These are phyloP conservation scores for Magnaporthales sp. DNA, from an alignment of 2,329 filamentous ascomycete genomes.

Conservation along the genomic window DNA sequence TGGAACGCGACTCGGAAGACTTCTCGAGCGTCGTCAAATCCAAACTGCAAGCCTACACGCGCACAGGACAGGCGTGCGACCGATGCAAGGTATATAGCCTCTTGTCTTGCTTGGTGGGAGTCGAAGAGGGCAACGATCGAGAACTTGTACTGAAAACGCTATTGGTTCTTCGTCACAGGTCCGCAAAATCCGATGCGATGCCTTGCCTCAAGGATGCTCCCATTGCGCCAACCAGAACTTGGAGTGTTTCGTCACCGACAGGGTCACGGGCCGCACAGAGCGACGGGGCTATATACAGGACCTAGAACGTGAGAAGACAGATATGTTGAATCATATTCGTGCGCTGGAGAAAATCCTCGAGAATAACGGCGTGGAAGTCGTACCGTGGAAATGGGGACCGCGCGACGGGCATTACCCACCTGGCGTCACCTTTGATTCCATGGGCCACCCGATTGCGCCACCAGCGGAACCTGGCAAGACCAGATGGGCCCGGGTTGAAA, in stretches of 20 bases:
- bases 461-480: constrained; percentile 15
- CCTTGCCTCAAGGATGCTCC: constrained; percentile 52
- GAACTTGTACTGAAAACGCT: background rate
- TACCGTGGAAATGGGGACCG: constrained; percentile 34
- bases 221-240: constrained; percentile 69
- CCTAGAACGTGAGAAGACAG: constrained; percentile 63
- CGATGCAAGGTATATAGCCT: constrained; percentile 62
- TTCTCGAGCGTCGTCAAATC: constrained; percentile 49
- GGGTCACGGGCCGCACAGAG: constrained; percentile 74
- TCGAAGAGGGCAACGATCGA: background rate
- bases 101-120: background rate
- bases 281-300: constrained; percentile 70
- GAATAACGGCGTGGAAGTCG: constrained; percentile 51
- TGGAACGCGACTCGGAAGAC: constrained; percentile 38
- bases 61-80: constrained; percentile 81
- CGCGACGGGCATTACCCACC: constrained; percentile 19
- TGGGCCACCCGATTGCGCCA: constrained; percentile 18
- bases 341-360: constrained; percentile 60
- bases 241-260: constrained; percentile 77
- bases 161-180: constrained; percentile 38
- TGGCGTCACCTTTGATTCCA: constrained; percentile 17
- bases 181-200: constrained; percentile 79
- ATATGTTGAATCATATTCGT: constrained; percentile 56
- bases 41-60: constrained; percentile 44
- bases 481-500: constrained; percentile 26